Evolutionary conservation across 1,284 basidiomycete genomes (phyloP).

Genomic region (Veloboletus limbatus): DNA sequence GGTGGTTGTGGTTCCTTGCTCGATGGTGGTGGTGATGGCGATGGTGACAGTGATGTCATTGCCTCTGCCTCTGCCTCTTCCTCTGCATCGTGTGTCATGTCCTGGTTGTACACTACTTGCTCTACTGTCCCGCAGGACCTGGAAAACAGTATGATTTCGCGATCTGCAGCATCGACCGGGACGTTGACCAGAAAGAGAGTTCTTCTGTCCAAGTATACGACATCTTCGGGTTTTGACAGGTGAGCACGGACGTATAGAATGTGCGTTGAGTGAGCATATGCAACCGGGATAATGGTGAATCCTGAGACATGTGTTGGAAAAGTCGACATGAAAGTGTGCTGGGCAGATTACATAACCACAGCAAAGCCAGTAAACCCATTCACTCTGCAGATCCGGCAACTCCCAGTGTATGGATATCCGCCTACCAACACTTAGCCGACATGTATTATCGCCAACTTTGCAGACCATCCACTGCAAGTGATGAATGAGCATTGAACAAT

Average conservation of each 20-base stretch:
- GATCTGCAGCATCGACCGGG: conserved; percentile 79
- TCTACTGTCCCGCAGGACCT: conserved; percentile 75
- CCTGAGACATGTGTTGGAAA: conserved; percentile 35
- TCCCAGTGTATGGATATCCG: too few species aligned
- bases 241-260: conserved; percentile 63
- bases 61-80: conserved; percentile 20
- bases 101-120: conserved; percentile 53
- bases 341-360: too few species aligned
- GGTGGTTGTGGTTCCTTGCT: conserved; percentile 35
- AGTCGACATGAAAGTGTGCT: conserved; percentile 17
- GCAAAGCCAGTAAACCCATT: too few species aligned
- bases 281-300: conserved; percentile 58
- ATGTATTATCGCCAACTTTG: too few species aligned
- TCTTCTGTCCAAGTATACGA: conserved; percentile 56
- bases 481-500: too few species aligned
- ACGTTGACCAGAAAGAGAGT: conserved; percentile 86
- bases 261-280: conserved; percentile 57
- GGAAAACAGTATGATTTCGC: conserved; percentile 73
- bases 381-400: too few species aligned
- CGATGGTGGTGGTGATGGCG: conserved; percentile 1
- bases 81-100: conserved; percentile 29
- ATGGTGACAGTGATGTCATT: too few species aligned
- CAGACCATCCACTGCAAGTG: too few species aligned
- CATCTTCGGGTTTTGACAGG: conserved; percentile 41
- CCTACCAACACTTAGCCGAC: too few species aligned